Evolutionary conservation across 1,284 basidiomycete species (phyloP).

Genomic region (Marasmius oreades): DNA sequence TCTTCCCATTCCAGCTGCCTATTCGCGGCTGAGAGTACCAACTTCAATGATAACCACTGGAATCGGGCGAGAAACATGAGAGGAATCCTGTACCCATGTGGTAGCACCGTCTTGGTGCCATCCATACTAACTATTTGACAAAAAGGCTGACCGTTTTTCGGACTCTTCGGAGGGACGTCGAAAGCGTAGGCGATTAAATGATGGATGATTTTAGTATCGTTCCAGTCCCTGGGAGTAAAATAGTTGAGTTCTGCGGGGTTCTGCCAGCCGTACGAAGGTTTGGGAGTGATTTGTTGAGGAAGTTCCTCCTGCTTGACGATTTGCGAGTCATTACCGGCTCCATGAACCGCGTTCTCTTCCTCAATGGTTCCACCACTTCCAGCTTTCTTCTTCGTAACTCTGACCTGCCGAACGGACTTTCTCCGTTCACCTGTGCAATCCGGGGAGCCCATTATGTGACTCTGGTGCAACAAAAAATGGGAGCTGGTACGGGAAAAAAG

Average conservation of each 20-base stretch:
- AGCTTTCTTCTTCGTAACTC: too few relatives aligned
- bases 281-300: neutral
- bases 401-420: too few relatives aligned
- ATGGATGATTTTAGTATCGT: constrained; percentile 28
- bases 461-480: too few relatives aligned
- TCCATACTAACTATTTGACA: constrained; percentile 17
- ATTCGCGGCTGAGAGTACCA: constrained; percentile 31
- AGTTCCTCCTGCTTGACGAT: constrained; percentile 2
- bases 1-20: constrained; percentile 34
- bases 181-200: constrained; percentile 32
- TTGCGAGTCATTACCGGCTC: constrained; percentile 7
- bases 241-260: constrained; percentile 35
- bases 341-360: too few relatives aligned
- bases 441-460: too few relatives aligned
- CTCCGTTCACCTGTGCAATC: too few relatives aligned
- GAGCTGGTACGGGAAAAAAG: too few relatives aligned
- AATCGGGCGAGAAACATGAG: constrained; percentile 40
- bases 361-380: too few relatives aligned
- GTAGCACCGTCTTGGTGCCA: constrained; percentile 22
- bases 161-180: constrained; percentile 25
- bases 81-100: constrained; percentile 36
- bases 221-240: constrained; percentile 27
- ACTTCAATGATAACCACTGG: constrained; percentile 33
- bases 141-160: constrained; percentile 17
- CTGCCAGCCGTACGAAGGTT: constrained; percentile 22